phyloP scores from a whole-genome alignment of 2,329 filamentous ascomycete genomes.

The Aureobasidium mangrovei region DNA sequence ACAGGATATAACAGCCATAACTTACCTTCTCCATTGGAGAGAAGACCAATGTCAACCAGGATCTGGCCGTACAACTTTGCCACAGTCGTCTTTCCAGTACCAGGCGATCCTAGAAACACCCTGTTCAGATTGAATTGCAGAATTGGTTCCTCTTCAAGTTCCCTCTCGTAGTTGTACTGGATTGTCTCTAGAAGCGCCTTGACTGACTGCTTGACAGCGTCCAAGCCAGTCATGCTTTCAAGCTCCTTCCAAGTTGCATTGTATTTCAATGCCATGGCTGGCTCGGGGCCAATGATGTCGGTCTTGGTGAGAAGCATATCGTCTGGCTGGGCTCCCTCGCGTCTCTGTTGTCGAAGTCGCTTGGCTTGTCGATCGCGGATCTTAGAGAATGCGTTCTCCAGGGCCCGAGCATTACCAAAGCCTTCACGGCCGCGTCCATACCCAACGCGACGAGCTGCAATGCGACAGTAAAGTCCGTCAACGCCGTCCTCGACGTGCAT shows the following conservation, averaged over 20 bases:
- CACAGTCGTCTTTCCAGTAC: slow-evolving; percentile 73
- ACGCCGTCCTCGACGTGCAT: background rate
- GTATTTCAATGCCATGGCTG: background rate
- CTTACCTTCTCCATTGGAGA: background rate
- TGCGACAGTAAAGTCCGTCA: background rate
- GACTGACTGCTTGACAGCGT: background rate
- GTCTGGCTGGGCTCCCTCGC: background rate
- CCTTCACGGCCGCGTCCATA: background rate
- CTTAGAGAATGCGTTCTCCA: background rate
- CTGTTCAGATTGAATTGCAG: background rate
- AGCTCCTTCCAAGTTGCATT: background rate
- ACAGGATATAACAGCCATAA: background rate
- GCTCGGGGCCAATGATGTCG: background rate
- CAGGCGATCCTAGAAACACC: slow-evolving; percentile 62
- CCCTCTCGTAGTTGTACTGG: background rate
- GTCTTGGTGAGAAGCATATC: background rate
- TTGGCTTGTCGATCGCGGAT: background rate
- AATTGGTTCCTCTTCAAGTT: background rate
- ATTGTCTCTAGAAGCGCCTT: background rate
- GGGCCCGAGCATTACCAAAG: background rate
- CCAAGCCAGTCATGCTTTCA: background rate
- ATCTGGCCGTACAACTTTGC: slow-evolving; percentile 62
- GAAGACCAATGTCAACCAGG: slow-evolving; percentile 29
- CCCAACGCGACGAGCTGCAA: background rate
- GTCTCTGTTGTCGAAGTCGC: background rate